phyloP scores from a whole-genome alignment of 495 filamentous ascomycete genomes.

The Penicillium taxi region DNA sequence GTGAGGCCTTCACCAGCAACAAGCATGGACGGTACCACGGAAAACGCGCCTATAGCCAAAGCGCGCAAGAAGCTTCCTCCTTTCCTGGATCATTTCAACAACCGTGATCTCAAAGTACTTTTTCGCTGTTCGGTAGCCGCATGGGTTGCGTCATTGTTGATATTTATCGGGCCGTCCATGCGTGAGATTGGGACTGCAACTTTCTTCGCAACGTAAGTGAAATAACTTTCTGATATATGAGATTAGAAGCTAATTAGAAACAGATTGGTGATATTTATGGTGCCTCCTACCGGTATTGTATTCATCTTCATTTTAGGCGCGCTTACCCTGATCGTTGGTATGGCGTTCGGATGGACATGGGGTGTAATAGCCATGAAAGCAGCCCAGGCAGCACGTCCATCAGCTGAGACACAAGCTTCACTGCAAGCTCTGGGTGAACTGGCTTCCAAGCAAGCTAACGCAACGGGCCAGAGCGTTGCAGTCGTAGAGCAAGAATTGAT shows the following conservation, averaged over 20 bases:
- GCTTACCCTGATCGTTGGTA: conserved; percentile 28
- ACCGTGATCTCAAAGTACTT: conserved; percentile 36
- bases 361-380: conserved; percentile 37
- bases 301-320: conserved; percentile 31
- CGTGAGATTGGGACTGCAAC: conserved; percentile 21
- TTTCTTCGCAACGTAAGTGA: conserved; percentile 25
- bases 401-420: conserved; percentile 27
- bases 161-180: conserved; percentile 32
- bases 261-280: conserved; percentile 30
- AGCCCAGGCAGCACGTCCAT: conserved; percentile 29
- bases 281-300: conserved; percentile 31
- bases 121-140: conserved; percentile 37
- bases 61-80: conserved; percentile 21
- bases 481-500: conserved; percentile 19
- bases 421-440: conserved; percentile 25
- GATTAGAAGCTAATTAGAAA: background rate
- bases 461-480: conserved; percentile 21
- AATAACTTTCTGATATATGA: background rate
- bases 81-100: conserved; percentile 40
- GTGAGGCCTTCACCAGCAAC: conserved; percentile 4
- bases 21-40: conserved; percentile 6
- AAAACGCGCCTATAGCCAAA: conserved; percentile 3
- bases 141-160: conserved; percentile 36
- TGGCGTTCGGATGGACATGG: conserved; percentile 36
- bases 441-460: conserved; percentile 25